These are phyloP conservation scores for Candida peoriensis DNA, from an alignment of 805 yeast species.

Conservation along the genomic window DNA sequence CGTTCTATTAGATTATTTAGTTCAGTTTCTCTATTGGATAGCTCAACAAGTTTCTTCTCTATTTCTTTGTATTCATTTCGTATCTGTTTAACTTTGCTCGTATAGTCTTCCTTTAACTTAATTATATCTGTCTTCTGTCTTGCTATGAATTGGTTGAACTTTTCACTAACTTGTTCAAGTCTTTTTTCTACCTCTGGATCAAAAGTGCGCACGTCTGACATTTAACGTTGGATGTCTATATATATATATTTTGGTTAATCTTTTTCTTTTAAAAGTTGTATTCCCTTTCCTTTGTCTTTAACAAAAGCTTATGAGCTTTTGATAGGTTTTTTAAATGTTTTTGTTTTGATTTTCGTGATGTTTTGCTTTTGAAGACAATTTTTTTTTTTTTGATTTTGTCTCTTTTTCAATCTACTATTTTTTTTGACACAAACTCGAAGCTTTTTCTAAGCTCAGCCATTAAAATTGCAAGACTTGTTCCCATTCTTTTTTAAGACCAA, in stretches of 20 bases:
- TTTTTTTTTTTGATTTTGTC: no score
- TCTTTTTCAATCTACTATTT: no score
- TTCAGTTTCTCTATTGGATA: conserved; percentile 9
- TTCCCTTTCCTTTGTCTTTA: no score
- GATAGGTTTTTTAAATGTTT: not conserved
- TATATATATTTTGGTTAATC: no score
- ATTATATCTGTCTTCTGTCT: conserved; percentile 30
- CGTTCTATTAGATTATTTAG: conserved; percentile 6
- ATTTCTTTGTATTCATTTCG: conserved; percentile 29
- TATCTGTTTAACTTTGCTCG: conserved; percentile 27
- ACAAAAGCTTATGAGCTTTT: no score
- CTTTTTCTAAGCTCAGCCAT: no score
- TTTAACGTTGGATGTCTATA: no score
- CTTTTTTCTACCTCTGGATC: conserved; percentile 29
- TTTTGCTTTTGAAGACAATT: not conserved
- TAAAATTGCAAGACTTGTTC: no score
- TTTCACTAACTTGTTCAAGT: conserved; percentile 35
- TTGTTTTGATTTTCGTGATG: not conserved
- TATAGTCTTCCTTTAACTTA: conserved; percentile 30
- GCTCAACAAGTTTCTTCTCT: conserved; percentile 14
- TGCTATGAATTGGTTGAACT: conserved; percentile 31
- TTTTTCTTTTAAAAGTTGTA: no score
- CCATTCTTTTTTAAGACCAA: no score
- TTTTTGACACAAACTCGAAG: no score
- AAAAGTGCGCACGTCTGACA: conserved; percentile 28